These are phyloP conservation scores for Lepiota brunneoincarnata DNA, from an alignment of 768 basidiomycete species.

Conservation along the genomic window DNA sequence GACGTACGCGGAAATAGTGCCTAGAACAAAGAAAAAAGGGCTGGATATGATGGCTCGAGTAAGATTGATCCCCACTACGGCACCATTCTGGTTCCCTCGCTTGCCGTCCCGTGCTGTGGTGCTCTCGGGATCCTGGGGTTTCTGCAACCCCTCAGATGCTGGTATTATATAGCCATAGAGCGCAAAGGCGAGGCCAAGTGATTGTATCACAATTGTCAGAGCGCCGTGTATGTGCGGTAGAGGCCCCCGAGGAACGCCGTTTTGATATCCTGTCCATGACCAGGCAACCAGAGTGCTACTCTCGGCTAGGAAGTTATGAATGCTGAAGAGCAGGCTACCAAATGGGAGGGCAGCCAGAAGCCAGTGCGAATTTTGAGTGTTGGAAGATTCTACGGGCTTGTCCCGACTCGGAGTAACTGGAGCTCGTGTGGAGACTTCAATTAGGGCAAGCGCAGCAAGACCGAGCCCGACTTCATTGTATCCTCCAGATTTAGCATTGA, in stretches of 20 bases:
- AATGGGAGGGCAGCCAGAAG: conserved; percentile 49
- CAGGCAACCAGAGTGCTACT: conserved; percentile 78
- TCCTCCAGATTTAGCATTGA: conserved; percentile 61
- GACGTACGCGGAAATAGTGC: conserved; percentile 47
- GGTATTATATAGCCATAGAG: conserved; percentile 22
- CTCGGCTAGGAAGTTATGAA: conserved; percentile 74
- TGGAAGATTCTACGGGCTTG: background rate
- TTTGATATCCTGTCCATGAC: conserved; percentile 87
- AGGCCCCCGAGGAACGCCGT: conserved; percentile 61
- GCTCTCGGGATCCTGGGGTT: background rate
- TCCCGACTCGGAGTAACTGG: conserved; percentile 3
- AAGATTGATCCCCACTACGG: background rate
- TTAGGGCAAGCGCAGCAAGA: conserved; percentile 55
- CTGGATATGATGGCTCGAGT: conserved; percentile 32
- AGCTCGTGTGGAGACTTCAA: conserved; percentile 49
- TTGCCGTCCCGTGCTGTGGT: background rate
- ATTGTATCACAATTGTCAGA: conserved; percentile 63
- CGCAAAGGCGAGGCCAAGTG: conserved; percentile 48
- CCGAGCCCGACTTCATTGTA: conserved; percentile 66
- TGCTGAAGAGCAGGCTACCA: conserved; percentile 65
- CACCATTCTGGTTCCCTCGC: background rate
- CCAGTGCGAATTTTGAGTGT: background rate
- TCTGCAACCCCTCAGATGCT: conserved; percentile 23
- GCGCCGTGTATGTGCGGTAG: conserved; percentile 69
- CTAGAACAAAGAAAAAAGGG: conserved; percentile 54